A percentile compares a stretch with the other conserved stretches of the same genome.
Conservation (phyloP, 1,284 basidiomycete species). For the Ceratobasidium papillatum region DNA sequence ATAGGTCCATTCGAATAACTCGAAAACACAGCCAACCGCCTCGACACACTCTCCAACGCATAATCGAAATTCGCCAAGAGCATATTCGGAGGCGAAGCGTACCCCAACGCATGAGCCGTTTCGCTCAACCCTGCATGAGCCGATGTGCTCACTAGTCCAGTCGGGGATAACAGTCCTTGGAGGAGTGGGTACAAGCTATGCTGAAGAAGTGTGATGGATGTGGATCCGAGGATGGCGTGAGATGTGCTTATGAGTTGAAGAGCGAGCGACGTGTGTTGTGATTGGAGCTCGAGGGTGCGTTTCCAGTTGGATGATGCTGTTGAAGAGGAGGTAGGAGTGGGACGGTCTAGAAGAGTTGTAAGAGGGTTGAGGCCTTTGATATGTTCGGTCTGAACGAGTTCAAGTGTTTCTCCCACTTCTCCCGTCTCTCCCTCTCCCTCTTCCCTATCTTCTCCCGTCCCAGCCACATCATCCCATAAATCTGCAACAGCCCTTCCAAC, state of each 20-base stretch:
- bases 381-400: constrained; percentile 59
- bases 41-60: constrained; percentile 71
- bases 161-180: constrained; percentile 77
- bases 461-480: constrained; percentile 67
- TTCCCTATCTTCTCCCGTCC: constrained; percentile 40
- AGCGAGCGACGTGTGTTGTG: constrained; percentile 66
- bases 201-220: constrained; percentile 72
- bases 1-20: too few species aligned
- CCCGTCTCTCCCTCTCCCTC: too few species aligned
- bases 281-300: constrained; percentile 51
- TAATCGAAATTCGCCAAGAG: constrained; percentile 95
- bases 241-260: constrained; percentile 76
- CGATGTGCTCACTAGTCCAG: constrained; percentile 70
- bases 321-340: constrained; percentile 22
- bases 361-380: constrained; percentile 61
- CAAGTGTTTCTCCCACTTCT: constrained; percentile 46
- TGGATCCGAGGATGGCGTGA: constrained; percentile 48
- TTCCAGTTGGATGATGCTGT: constrained; percentile 45
- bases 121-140: constrained; percentile 74
- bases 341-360: constrained; percentile 50
- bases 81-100: constrained; percentile 83
- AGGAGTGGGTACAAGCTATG: constrained; percentile 84
- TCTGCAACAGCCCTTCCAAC: constrained; percentile 71
- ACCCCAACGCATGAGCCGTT: constrained; percentile 75
- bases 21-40: constrained; percentile 78